phyloP scores from a whole-genome alignment of 2,329 filamentous ascomycete genomes.

The Fusarium aywerte region DNA sequence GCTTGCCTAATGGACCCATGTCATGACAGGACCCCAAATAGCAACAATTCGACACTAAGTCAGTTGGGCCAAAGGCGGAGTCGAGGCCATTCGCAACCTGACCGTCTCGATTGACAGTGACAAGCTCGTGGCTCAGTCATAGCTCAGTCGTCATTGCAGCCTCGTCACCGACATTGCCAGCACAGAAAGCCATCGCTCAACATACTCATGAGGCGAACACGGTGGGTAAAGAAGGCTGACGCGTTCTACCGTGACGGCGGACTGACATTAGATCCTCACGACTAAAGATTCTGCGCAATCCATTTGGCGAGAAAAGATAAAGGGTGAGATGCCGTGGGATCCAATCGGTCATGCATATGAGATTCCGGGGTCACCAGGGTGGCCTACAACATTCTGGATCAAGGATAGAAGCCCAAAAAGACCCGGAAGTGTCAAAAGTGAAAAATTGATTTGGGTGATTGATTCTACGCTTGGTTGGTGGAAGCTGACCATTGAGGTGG shows the following conservation, averaged over 20 bases:
- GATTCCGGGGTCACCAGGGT: slow-evolving; percentile 38
- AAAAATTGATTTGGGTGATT: slow-evolving; percentile 32
- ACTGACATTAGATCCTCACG: not conserved
- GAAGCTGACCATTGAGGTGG: slow-evolving; percentile 24
- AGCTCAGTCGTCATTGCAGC: slow-evolving; percentile 27
- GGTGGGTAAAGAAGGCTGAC: slow-evolving; percentile 36
- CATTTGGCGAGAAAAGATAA: slow-evolving; percentile 8
- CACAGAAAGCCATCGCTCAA: slow-evolving; percentile 18
- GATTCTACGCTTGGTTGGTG: slow-evolving; percentile 32
- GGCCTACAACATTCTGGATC: slow-evolving; percentile 34
- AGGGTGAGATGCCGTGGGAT: slow-evolving; percentile 35
- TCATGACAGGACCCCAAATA: slow-evolving; percentile 38
- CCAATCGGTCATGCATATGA: slow-evolving; percentile 44
- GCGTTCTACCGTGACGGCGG: slow-evolving; percentile 16
- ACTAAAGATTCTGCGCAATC: slow-evolving; percentile 21
- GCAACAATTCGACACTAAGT: slow-evolving; percentile 25
- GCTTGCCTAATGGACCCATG: slow-evolving; percentile 22
- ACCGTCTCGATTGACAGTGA: slow-evolving; percentile 21
- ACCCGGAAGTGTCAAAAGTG: not conserved
- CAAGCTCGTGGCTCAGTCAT: slow-evolving; percentile 31
- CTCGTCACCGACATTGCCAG: slow-evolving; percentile 29
- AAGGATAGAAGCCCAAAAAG: slow-evolving; percentile 22
- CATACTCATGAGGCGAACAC: slow-evolving; percentile 21
- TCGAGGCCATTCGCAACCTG: slow-evolving; percentile 19
- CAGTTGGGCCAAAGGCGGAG: slow-evolving; percentile 20